These are phyloP conservation scores for Aureobasidium vineae DNA, from an alignment of 2,329 filamentous ascomycete genomes.

Conservation along the genomic window DNA sequence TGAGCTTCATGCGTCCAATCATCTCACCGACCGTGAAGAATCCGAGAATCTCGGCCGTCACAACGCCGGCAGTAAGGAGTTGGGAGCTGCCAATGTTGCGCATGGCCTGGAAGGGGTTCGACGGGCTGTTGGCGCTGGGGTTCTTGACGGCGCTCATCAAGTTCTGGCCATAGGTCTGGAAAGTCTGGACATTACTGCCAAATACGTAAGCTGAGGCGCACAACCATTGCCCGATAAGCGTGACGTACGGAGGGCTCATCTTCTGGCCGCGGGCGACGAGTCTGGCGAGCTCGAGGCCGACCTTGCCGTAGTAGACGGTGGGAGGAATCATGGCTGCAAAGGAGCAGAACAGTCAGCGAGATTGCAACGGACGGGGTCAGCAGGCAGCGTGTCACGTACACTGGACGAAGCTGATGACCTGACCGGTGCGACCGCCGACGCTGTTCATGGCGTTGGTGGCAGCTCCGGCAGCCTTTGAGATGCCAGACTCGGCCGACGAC, in stretches of 20 bases:
- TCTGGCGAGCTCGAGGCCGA: conserved; percentile 82
- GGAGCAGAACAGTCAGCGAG: not conserved
- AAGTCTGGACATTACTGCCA: conserved; percentile 66
- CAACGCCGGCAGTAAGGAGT: conserved; percentile 69
- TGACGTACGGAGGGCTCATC: conserved; percentile 91
- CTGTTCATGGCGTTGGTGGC: conserved; percentile 65
- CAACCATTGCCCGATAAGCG: not conserved
- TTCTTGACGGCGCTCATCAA: conserved; percentile 68
- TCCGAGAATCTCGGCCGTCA: conserved; percentile 81
- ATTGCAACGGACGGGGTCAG: not conserved
- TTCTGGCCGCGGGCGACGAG: conserved; percentile 83
- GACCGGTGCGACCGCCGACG: conserved; percentile 80
- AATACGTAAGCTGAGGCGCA: conserved; percentile 27
- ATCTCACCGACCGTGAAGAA: conserved; percentile 99
- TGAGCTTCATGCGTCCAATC: conserved; percentile 88
- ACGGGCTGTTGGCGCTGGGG: conserved; percentile 55
- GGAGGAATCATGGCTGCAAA: conserved; percentile 76
- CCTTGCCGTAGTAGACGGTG: conserved; percentile 87
- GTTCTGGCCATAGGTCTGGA: conserved; percentile 84
- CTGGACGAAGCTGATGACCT: conserved; percentile 75
- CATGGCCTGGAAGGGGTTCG: conserved; percentile 56
- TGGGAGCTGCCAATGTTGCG: conserved; percentile 71
- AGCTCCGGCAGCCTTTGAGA: conserved; percentile 69
- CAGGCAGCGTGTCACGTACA: conserved; percentile 59
- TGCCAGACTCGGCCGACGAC: conserved; percentile 73